Percentiles rank a stretch among this genome's conserved stretches.
Conservation (phyloP, 2,329 filamentous ascomycete species). For the Alternaria ventricosa region DNA sequence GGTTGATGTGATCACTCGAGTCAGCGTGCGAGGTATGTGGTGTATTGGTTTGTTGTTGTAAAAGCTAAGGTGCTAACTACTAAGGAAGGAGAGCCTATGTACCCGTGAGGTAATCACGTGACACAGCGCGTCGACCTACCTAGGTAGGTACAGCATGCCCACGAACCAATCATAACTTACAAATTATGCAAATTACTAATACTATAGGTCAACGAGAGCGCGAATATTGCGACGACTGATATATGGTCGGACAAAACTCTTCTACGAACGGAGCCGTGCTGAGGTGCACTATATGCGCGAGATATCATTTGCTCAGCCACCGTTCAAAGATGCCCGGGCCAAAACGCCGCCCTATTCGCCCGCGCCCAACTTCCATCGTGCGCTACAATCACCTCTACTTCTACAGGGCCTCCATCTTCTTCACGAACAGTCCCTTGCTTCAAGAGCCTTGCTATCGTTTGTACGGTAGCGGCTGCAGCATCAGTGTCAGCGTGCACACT, state of each 20-base stretch:
- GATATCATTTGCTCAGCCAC: neutral
- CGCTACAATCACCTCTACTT: conserved; percentile 57
- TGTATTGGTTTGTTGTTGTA: neutral
- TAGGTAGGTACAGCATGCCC: neutral
- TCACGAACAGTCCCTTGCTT: conserved; percentile 26
- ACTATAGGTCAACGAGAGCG: neutral
- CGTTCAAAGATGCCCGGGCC: conserved; percentile 23
- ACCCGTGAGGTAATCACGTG: neutral
- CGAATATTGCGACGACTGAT: neutral
- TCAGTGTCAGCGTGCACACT: conserved; percentile 61
- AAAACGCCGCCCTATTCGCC: conserved; percentile 43
- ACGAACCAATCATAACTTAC: neutral
- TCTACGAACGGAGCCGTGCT: neutral
- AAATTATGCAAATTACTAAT: neutral
- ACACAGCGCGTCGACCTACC: neutral
- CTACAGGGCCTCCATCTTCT: conserved; percentile 33
- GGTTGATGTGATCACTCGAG: too few relatives aligned
- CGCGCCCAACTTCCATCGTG: conserved; percentile 60
- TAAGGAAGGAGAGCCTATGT: neutral
- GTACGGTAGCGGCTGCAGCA: conserved; percentile 53
- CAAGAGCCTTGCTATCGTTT: conserved; percentile 49
- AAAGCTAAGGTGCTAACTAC: neutral
- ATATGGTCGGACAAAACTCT: neutral
- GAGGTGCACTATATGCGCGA: neutral
- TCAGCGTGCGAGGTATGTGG: too few relatives aligned